Evolutionary conservation across 192 early-diverging fungal genomes (phyloP), one percentile per base, ranked within the genome.

Genomic region (Backusella luteola): DNA sequence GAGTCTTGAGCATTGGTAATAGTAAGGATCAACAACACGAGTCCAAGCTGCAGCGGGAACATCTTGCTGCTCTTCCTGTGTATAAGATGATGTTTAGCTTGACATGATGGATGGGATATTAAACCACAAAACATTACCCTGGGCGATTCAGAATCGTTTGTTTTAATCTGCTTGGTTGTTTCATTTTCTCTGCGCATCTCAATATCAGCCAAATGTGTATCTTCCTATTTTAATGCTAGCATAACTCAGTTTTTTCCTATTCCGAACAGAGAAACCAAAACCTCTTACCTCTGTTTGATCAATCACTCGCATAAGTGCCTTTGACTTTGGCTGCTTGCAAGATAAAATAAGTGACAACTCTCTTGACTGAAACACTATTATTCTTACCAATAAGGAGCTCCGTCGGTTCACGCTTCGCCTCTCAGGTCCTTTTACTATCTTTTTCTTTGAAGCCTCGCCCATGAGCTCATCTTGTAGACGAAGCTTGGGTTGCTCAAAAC

Each of bases 1-100:
- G 6, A 80, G 66, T 67, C 69, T 80, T 15, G 79, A 80, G n/a
- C 79, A 80, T 39, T 79, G 78, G 34, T 79, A 79, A 14, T 79
- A 79, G 2, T 66, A 67, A 29, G 73, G 71, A 36, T 44, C 67
- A 29, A 63, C 68, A 38, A 75, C 52, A 72, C 73, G 59, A 66
- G 74, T 49, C 35, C 69, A 73, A 1, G 74, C n/a, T 41, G 78
- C 73, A 9, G 69, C 74, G 4, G 78, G 73, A 34, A 74, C 73
- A 66, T 71, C 52, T 15, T 41, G 41, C 34, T 52, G 38, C 34
- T 59, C 52, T 44, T 68, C 34, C 36, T 49, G 23, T 52, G 41
- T 46, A 29, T 12, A 39, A 69, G 8, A 14, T 21, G 26, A 19
- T 35, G 32, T 36, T n/a, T 36, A 41, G n/a, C 23, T 5, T 38